A percentile compares a stretch with the other conserved stretches of the same genome.
phyloP scores from a whole-genome alignment of 768 basidiomycete genomes.

The Paxillus rubicundulus region DNA sequence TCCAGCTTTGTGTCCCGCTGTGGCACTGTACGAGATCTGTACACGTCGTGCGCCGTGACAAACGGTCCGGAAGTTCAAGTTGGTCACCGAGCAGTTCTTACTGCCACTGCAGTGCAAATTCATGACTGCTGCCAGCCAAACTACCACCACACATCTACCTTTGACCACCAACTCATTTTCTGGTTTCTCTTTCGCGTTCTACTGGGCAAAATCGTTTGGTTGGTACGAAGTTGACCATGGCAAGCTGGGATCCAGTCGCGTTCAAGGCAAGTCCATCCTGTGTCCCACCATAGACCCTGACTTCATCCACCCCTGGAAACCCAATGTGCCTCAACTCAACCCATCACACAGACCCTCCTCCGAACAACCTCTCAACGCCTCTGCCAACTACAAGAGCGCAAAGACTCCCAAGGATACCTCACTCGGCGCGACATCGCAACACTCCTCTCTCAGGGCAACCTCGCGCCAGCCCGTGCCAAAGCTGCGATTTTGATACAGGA shows the following conservation, averaged over 20 bases:
- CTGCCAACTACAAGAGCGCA: conserved; percentile 67
- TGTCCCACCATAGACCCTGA: background rate
- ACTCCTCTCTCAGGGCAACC: conserved; percentile 57
- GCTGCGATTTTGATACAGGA: conserved; percentile 65
- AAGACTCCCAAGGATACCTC: conserved; percentile 61
- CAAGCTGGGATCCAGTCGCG: conserved; percentile 29
- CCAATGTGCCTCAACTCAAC: background rate
- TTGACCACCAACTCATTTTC: background rate
- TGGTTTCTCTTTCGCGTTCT: background rate
- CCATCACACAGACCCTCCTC: conserved; percentile 51
- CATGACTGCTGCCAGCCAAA: background rate
- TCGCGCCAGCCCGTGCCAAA: conserved; percentile 67
- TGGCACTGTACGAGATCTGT: too few species aligned
- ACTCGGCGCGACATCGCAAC: conserved; percentile 68
- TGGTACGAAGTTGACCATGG: conserved; percentile 18
- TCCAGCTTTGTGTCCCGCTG: too few species aligned
- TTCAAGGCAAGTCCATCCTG: conserved; percentile 26
- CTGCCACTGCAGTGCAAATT: background rate
- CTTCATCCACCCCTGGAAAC: background rate
- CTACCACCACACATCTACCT: background rate
- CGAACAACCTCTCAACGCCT: conserved; percentile 62
- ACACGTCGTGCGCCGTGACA: too few species aligned
- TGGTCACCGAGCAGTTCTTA: too few species aligned
- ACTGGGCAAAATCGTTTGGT: background rate
- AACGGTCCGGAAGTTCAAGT: too few species aligned